Conservation (phyloP, 495 filamentous ascomycete species). For the Pyrenopolyporus hunteri region DNA sequence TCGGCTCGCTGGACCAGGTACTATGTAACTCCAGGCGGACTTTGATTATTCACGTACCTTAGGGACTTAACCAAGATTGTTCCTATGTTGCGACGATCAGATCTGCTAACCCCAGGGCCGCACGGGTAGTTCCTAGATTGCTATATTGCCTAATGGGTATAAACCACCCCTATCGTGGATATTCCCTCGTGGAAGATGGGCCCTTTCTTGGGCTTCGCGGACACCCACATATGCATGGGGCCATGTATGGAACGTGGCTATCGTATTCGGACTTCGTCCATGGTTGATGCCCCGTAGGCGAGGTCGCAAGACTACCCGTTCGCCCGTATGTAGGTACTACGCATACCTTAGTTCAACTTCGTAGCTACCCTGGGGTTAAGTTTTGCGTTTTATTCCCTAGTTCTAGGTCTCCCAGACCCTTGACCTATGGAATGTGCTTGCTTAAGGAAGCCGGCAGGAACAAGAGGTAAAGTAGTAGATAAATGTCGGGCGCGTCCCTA, state of each 20-base stretch:
- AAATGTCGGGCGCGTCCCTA: constrained; percentile 14
- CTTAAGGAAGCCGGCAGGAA: not conserved
- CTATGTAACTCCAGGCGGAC: too few relatives aligned
- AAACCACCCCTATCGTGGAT: too few relatives aligned
- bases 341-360: not conserved
- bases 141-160: too few relatives aligned
- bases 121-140: constrained; percentile 18
- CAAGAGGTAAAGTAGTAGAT: constrained; percentile 22
- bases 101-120: constrained; percentile 9
- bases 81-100: not conserved
- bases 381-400: too few relatives aligned
- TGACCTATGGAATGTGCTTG: not conserved
- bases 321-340: not conserved
- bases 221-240: too few relatives aligned
- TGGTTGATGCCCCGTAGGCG: not conserved
- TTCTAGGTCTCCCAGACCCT: too few relatives aligned
- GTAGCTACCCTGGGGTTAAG: too few relatives aligned
- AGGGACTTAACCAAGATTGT: not conserved
- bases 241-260: not conserved
- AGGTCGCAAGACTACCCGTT: not conserved
- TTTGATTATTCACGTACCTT: too few relatives aligned
- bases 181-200: too few relatives aligned
- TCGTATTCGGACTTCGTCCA: constrained; percentile 28
- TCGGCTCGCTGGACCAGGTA: too few relatives aligned
- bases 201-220: constrained; percentile 11